Conservation (phyloP, 441 rosid species). For the Melastoma candidum region DNA sequence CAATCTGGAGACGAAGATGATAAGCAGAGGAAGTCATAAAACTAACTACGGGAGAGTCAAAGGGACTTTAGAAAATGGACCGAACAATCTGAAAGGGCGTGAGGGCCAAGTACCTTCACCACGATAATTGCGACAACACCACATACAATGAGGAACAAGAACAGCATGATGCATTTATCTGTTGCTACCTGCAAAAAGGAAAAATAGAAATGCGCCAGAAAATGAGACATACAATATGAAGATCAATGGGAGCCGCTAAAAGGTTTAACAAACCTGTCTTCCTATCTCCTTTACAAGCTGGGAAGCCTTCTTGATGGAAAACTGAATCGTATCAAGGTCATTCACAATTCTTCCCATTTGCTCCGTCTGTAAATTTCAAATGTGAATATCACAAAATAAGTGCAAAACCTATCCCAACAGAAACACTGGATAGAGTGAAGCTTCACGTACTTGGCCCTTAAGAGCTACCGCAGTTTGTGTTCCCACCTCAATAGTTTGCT, state of each 20-base stretch:
- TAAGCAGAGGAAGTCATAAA: not conserved
- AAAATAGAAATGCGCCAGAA: constrained; percentile 4
- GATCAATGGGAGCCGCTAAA: constrained; percentile 4
- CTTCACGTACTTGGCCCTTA: constrained; percentile 77
- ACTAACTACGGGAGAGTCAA: no score
- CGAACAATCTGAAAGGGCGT: constrained; percentile 1
- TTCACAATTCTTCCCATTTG: constrained; percentile 99
- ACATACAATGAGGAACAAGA: constrained; percentile 76
- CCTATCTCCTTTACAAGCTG: constrained; percentile 98
- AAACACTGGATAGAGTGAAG: no score
- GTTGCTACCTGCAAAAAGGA: constrained; percentile 72
- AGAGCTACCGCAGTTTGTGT: constrained; percentile 83
- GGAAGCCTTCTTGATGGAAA: constrained; percentile 95
- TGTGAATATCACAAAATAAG: constrained; percentile 6
- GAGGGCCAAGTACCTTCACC: constrained; percentile 62
- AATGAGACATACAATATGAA: not conserved
- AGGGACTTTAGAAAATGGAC: not conserved
- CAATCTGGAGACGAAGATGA: constrained; percentile 43
- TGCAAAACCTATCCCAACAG: constrained; percentile 1
- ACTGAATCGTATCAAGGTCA: constrained; percentile 93
- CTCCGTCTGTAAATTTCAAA: constrained; percentile 49
- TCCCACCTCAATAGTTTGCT: constrained; percentile 94
- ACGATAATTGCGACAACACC: constrained; percentile 91
- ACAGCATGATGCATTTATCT: constrained; percentile 98
- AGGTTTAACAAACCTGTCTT: constrained; percentile 58